Percentiles rank a stretch among this genome's conserved stretches.
These are phyloP conservation scores for Houttuynia cordata DNA, from an alignment of 164 flowering plant genomes.

Conservation along the genomic window DNA sequence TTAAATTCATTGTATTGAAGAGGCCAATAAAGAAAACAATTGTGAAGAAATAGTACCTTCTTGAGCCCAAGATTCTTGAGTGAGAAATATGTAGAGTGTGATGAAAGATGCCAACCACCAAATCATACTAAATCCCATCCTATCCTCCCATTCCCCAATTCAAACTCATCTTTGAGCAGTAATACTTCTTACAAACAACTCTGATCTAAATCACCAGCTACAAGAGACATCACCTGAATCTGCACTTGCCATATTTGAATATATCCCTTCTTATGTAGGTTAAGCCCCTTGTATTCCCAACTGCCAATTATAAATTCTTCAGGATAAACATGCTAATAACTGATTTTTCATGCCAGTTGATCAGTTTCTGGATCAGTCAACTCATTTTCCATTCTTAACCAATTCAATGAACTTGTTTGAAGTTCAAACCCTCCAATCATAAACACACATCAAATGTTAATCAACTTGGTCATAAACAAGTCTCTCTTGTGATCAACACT, in stretches of 20 bases:
- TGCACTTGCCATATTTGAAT: background rate
- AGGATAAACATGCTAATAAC: too few relatives aligned
- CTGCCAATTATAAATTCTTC: too few relatives aligned
- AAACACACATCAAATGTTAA: background rate
- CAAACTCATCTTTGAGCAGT: background rate
- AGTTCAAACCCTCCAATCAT: background rate
- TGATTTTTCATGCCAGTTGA: background rate
- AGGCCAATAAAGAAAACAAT: too few relatives aligned
- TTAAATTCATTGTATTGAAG: background rate
- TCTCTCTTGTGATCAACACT: background rate
- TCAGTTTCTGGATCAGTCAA: background rate
- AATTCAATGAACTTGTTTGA: background rate
- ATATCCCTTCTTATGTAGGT: background rate
- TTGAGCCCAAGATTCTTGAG: conserved; percentile 23
- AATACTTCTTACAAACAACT: too few relatives aligned
- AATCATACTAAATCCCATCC: conserved; percentile 24
- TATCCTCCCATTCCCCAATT: conserved; percentile 24
- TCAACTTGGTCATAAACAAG: background rate
- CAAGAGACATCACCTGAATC: background rate
- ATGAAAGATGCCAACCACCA: conserved; percentile 16
- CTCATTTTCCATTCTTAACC: too few relatives aligned
- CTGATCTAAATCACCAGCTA: background rate
- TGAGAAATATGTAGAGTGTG: conserved; percentile 10
- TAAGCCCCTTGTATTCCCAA: too few relatives aligned
- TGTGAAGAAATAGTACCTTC: conserved; percentile 26